Conservation (phyloP, 129 eudicot species). For the Chrysanthemum seticuspe region DNA sequence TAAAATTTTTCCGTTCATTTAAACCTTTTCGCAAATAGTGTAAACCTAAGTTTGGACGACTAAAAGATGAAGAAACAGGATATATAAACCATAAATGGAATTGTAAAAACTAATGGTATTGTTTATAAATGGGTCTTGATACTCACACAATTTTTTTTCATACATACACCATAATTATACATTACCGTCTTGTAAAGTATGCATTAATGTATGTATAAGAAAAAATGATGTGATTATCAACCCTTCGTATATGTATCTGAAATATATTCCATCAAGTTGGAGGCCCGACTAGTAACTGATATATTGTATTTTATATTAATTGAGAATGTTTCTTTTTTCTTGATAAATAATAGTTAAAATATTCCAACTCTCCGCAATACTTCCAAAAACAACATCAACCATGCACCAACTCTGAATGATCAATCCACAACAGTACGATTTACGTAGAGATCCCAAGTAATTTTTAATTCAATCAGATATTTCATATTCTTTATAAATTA, state of each 20-base stretch:
- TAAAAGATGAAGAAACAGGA: too few relatives aligned
- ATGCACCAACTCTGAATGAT: constrained; percentile 29
- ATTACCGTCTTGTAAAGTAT: too few relatives aligned
- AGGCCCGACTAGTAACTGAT: constrained; percentile 7
- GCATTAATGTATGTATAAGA: too few relatives aligned
- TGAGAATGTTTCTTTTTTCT: constrained; percentile 18
- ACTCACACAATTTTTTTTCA: too few relatives aligned
- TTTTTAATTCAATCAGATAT: constrained; percentile 13
- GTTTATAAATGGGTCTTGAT: neutral
- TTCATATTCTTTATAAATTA: neutral
- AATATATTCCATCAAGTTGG: constrained; percentile 6
- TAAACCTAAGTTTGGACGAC: too few relatives aligned
- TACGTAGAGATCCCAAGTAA: constrained; percentile 8
- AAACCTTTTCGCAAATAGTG: too few relatives aligned
- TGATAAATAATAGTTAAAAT: constrained; percentile 11
- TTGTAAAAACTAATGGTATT: neutral
- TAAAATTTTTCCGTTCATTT: too few relatives aligned
- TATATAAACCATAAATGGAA: too few relatives aligned
- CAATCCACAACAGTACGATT: constrained; percentile 22
- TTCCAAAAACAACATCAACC: constrained; percentile 27
- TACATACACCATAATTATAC: too few relatives aligned
- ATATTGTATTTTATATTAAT: constrained; percentile 2
- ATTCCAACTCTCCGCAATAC: constrained; percentile 12
- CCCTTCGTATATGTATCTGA: neutral
- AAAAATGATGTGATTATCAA: too few relatives aligned